Evolutionary conservation across 495 filamentous ascomycete genomes (phyloP).

Genomic region (Podospora didyma): DNA sequence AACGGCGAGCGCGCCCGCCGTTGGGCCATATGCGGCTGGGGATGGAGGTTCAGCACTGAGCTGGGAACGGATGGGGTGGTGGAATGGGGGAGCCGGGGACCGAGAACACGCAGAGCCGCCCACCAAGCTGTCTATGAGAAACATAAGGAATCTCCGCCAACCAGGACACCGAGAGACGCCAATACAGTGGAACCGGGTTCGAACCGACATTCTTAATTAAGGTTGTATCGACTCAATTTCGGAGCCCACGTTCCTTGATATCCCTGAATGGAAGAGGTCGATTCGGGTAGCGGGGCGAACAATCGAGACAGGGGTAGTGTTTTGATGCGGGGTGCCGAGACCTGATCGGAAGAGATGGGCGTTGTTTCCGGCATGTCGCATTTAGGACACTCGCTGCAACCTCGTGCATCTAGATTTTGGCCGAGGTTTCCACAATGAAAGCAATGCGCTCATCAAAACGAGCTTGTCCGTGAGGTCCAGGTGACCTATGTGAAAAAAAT

Average conservation of each 20-base stretch:
- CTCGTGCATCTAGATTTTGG: background rate
- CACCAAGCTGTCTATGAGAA: constrained; percentile 15
- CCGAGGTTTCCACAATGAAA: constrained; percentile 15
- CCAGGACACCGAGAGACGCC: constrained; percentile 16
- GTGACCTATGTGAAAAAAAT: too few species aligned
- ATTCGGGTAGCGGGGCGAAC: constrained; percentile 22
- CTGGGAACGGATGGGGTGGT: background rate
- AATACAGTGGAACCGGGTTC: constrained; percentile 23
- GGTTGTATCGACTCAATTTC: constrained; percentile 19
- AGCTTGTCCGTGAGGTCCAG: too few species aligned
- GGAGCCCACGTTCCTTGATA: constrained; percentile 31
- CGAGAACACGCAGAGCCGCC: constrained; percentile 5
- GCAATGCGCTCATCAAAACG: constrained; percentile 1
- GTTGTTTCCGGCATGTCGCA: constrained; percentile 26
- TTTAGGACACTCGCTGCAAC: constrained; percentile 9
- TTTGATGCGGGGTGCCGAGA: constrained; percentile 11
- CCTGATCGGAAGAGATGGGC: constrained; percentile 20
- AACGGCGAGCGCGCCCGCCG: background rate
- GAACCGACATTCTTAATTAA: constrained; percentile 16
- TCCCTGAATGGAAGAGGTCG: constrained; percentile 26
- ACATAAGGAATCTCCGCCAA: constrained; percentile 22
- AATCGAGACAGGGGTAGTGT: constrained; percentile 14
- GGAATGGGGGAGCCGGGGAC: constrained; percentile 10
- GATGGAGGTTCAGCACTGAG: background rate
- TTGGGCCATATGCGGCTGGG: background rate